Conservation (phyloP, 108 stramenopile species). For the Halocafeteria seosinensis region DNA sequence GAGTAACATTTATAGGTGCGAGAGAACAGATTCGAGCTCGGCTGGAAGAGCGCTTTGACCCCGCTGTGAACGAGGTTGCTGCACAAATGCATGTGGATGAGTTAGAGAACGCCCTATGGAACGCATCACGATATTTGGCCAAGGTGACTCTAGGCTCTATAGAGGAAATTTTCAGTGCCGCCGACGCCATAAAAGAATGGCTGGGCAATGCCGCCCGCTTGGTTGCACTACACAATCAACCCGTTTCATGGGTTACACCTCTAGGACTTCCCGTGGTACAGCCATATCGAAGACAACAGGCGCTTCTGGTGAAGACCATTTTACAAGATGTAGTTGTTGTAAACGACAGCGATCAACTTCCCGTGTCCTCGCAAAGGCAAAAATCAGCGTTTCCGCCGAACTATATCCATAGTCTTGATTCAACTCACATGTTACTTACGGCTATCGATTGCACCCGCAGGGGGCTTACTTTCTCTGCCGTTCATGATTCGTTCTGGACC, state of each 20-base stretch:
- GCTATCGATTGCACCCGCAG: conserved; percentile 73
- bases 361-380: conserved; percentile 61
- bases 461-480: conserved; percentile 78
- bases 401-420: conserved; percentile 94
- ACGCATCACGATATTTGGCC: conserved; percentile 69
- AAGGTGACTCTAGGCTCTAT: conserved; percentile 72
- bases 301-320: conserved; percentile 62
- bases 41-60: conserved; percentile 20
- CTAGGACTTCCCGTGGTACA: conserved; percentile 90
- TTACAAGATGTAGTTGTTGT: conserved; percentile 62
- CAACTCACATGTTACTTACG: conserved; percentile 98
- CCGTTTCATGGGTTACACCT: conserved; percentile 93
- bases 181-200: conserved; percentile 90
- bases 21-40: conserved; percentile 68
- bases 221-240: conserved; percentile 63
- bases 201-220: conserved; percentile 60
- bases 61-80: background rate
- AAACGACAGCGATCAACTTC: conserved; percentile 60
- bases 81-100: conserved; percentile 50
- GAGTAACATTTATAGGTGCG: conserved; percentile 94
- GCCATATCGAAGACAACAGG: conserved; percentile 65
- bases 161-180: conserved; percentile 76
- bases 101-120: conserved; percentile 56
- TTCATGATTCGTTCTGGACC: conserved; percentile 98
- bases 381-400: conserved; percentile 94